Base-by-base conservation (phyloP, 495 filamentous ascomycete genomes). In the Apodospora peruviana region DNA sequence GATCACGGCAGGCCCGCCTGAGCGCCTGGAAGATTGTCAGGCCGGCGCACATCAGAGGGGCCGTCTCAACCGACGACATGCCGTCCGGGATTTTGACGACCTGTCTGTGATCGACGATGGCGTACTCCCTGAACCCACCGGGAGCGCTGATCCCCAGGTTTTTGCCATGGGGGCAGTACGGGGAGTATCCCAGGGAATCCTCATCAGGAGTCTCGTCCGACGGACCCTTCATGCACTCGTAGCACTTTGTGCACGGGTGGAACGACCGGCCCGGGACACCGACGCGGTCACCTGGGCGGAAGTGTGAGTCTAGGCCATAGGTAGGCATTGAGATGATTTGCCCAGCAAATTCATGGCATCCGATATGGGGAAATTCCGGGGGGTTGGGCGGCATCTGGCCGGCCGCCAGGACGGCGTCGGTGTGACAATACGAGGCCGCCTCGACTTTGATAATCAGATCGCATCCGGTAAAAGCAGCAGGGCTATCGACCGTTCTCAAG, bases 41-140 rank as follows among this genome's bases (percentile, higher is more conserved):
- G 23, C 78, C 78, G 20, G 72, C 78, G 47, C 78, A 81, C 70
- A 76, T 72, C 46, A 81, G 47, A 11, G 71, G 69, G 1, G 75
- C 75, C 0, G 75, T 70, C 11, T 73, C 64, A 42, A 57, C 64
- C 16, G 56, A 57, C n/a, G 38, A 50, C 11, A 75, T 43, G 21
- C 39, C 49, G 7, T 67, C 64, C 0, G 69, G 71, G 25, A 75
- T 65, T 1, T 52, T 51, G 3, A 52, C 41, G 8, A 60, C 47
- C 44, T 63, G 60, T 1, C 60, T 41, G 2, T 20, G 34, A 20
- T 63, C 60, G 18, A 52, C 60, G 17, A 58, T 40, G 0, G 57
- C 60, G 23, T 60, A 63, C 37, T 63, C 53, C 23, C 47, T 19
- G 52, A 63, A 63, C 20, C 60, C 60, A 7, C 60, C 60, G 5